A percentile compares a stretch with the other conserved stretches of the same genome.
These are phyloP conservation scores for Gastroboletus turbinatus DNA, from an alignment of 1,284 basidiomycete genomes.

Conservation along the genomic window DNA sequence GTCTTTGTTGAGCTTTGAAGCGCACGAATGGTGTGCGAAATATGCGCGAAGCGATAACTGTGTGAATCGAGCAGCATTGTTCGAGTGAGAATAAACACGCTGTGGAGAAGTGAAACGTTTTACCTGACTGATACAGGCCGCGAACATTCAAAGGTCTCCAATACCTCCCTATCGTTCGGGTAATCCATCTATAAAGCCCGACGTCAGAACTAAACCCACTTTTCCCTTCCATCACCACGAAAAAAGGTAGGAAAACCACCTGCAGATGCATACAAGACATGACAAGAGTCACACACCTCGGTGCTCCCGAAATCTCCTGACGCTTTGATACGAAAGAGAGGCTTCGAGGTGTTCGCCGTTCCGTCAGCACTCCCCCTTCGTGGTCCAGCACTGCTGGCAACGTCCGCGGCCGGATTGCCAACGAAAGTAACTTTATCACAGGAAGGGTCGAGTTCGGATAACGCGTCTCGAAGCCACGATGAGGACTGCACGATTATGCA, in stretches of 20 bases:
- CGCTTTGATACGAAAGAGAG: slow-evolving; percentile 75
- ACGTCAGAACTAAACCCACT: neutral
- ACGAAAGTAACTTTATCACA: slow-evolving; percentile 83
- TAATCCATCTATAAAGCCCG: slow-evolving; percentile 78
- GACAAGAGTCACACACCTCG: slow-evolving; percentile 51
- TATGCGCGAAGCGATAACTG: slow-evolving; percentile 80
- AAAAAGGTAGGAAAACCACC: neutral
- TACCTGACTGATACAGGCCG: slow-evolving; percentile 73
- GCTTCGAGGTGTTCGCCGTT: slow-evolving; percentile 34
- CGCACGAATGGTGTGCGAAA: slow-evolving; percentile 68
- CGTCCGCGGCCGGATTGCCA: slow-evolving; percentile 58
- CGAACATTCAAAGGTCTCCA: slow-evolving; percentile 84
- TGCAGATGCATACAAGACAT: neutral
- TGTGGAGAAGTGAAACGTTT: neutral
- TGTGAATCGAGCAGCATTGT: neutral
- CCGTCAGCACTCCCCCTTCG: neutral
- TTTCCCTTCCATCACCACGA: neutral
- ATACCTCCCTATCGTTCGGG: slow-evolving; percentile 84
- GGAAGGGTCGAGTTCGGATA: slow-evolving; percentile 86
- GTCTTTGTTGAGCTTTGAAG: slow-evolving; percentile 82
- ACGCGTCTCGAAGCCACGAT: slow-evolving; percentile 87
- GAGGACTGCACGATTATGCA: slow-evolving; percentile 40
- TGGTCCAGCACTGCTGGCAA: slow-evolving; percentile 7
- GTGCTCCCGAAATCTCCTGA: slow-evolving; percentile 80
- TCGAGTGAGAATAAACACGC: neutral